Evolutionary conservation across 2,329 filamentous ascomycete genomes (phyloP).

Genomic region (Penicillium sp.): DNA sequence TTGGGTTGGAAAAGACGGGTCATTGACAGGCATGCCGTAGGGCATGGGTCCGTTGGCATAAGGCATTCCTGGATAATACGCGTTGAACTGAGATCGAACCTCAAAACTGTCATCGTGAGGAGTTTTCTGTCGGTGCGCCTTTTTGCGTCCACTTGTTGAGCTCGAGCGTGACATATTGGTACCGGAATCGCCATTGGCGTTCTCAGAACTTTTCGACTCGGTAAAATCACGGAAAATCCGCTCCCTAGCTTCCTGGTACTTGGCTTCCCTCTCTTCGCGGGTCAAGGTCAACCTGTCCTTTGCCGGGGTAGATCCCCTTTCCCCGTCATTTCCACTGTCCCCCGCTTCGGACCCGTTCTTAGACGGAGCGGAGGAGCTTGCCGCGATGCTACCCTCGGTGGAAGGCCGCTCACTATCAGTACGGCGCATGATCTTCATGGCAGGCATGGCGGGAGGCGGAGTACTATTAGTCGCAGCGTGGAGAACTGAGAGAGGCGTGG

Average conservation of each 20-base stretch:
- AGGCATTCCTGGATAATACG: slow-evolving; percentile 38
- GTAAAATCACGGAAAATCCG: slow-evolving; percentile 77
- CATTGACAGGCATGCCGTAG: slow-evolving; percentile 25
- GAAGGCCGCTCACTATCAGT: slow-evolving; percentile 53
- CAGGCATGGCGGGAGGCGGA: slow-evolving; percentile 63
- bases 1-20: slow-evolving; percentile 25
- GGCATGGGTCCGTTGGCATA: slow-evolving; percentile 28
- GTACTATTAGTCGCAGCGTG: slow-evolving; percentile 52
- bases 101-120: slow-evolving; percentile 59
- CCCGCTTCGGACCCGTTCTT: slow-evolving; percentile 77
- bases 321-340: slow-evolving; percentile 49
- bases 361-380: slow-evolving; percentile 57
- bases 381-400: slow-evolving; percentile 55
- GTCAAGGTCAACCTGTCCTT: slow-evolving; percentile 65
- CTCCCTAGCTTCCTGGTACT: slow-evolving; percentile 78
- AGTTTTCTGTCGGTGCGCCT: slow-evolving; percentile 57
- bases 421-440: slow-evolving; percentile 88
- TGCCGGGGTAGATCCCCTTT: slow-evolving; percentile 40
- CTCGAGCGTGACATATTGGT: slow-evolving; percentile 77
- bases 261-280: slow-evolving; percentile 81
- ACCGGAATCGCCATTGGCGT: slow-evolving; percentile 58
- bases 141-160: slow-evolving; percentile 75
- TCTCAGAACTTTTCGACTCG: slow-evolving; percentile 41
- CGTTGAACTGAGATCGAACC: slow-evolving; percentile 51
- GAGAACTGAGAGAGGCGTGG: slow-evolving; percentile 46